Conservation (phyloP, 495 filamentous ascomycete genomes). For the Penicillium pancosmium region DNA sequence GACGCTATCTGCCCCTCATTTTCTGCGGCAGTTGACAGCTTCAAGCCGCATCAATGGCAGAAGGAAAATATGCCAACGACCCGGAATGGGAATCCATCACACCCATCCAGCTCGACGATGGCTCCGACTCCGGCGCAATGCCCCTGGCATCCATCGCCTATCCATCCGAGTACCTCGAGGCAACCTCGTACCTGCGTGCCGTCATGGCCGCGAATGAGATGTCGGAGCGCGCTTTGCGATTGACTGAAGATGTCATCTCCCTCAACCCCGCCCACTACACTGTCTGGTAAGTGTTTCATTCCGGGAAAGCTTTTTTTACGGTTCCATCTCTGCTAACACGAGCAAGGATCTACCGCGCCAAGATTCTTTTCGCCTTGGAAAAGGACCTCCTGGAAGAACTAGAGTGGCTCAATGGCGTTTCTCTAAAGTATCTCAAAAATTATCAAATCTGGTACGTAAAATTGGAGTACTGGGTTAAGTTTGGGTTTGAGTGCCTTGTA, state of each 20-base stretch:
- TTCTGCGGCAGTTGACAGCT: too few species aligned
- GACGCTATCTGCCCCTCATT: too few species aligned
- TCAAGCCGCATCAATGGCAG: background rate
- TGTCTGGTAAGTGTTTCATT: slow-evolving; percentile 66
- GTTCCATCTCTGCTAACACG: background rate
- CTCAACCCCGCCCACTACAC: slow-evolving; percentile 98
- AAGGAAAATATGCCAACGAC: slow-evolving; percentile 61
- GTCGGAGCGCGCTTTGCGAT: slow-evolving; percentile 72
- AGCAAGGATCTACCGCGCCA: slow-evolving; percentile 79
- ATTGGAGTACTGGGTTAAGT: background rate
- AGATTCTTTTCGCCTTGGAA: slow-evolving; percentile 67
- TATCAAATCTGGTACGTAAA: slow-evolving; percentile 84
- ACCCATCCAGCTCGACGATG: slow-evolving; percentile 84
- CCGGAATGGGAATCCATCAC: slow-evolving; percentile 81
- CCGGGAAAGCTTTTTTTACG: background rate
- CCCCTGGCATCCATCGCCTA: slow-evolving; percentile 91
- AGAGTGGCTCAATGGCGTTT: slow-evolving; percentile 80
- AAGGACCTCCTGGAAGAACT: slow-evolving; percentile 73
- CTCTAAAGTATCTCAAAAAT: slow-evolving; percentile 86
- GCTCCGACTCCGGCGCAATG: slow-evolving; percentile 52
- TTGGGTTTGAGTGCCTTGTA: background rate
- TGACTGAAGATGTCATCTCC: slow-evolving; percentile 85
- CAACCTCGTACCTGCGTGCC: slow-evolving; percentile 86
- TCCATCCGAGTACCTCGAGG: slow-evolving; percentile 80
- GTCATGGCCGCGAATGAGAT: slow-evolving; percentile 89